A percentile compares a stretch with the other conserved stretches of the same genome.
These are phyloP conservation scores for Wickerhamiella cacticola DNA, from an alignment of 805 yeast genomes.

Conservation along the genomic window DNA sequence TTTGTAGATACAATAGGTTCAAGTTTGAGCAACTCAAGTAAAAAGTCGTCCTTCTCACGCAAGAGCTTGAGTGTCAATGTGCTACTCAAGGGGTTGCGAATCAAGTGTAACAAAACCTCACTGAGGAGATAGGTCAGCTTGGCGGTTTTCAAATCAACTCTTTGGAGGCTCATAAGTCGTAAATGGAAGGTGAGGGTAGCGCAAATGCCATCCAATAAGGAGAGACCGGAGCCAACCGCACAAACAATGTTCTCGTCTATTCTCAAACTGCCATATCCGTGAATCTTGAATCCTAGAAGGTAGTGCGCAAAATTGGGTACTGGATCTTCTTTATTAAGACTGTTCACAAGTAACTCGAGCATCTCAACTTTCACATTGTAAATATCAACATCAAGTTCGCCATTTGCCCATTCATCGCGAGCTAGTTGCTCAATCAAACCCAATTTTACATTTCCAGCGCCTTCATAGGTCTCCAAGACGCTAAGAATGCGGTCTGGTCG, in stretches of 20 bases:
- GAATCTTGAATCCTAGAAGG: conserved; percentile 58
- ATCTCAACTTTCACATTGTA: conserved; percentile 45
- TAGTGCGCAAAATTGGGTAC: conserved; percentile 56
- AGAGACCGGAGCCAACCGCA: conserved; percentile 41
- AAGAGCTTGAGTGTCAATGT: conserved; percentile 40
- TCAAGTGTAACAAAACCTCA: conserved; percentile 51
- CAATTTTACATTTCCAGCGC: conserved; percentile 58
- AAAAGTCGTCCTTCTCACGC: conserved; percentile 37
- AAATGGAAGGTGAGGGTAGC: conserved; percentile 39
- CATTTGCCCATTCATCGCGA: conserved; percentile 25
- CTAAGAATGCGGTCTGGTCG: conserved; percentile 54
- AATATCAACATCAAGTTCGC: conserved; percentile 27
- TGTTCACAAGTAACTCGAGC: conserved; percentile 43
- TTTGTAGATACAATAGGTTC: conserved; percentile 42
- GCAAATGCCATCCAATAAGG: conserved; percentile 46
- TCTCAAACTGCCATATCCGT: conserved; percentile 41
- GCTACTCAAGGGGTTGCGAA: conserved; percentile 47
- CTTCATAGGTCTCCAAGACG: conserved; percentile 63
- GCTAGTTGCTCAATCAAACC: conserved; percentile 56
- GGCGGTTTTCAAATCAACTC: conserved; percentile 35
- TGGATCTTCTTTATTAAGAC: conserved; percentile 30
- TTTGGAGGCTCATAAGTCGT: conserved; percentile 29
- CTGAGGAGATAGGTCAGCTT: conserved; percentile 46
- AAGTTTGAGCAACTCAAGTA: conserved; percentile 39
- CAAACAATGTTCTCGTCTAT: conserved; percentile 33